phyloP scores from a whole-genome alignment of 805 yeast species.

The Metschnikowia amazonensis region DNA sequence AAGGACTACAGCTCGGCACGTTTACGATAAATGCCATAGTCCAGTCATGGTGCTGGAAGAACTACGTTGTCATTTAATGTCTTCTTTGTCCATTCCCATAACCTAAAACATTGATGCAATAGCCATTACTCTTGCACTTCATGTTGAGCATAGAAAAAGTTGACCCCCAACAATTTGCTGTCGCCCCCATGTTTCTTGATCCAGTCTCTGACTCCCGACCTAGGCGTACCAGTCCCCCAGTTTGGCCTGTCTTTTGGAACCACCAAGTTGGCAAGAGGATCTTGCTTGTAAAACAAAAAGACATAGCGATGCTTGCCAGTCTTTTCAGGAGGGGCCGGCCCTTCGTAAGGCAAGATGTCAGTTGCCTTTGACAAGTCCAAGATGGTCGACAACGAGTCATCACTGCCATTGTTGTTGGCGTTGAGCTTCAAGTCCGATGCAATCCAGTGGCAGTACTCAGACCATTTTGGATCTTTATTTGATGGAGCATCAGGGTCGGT shows the following conservation, averaged over 20 bases:
- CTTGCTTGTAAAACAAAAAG: conserved; percentile 69
- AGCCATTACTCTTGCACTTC: conserved; percentile 18
- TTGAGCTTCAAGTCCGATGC: conserved; percentile 50
- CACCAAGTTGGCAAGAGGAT: conserved; percentile 37
- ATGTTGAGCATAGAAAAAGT: conserved; percentile 81
- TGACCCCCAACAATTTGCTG: conserved; percentile 61
- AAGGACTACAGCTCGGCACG: conserved; percentile 50
- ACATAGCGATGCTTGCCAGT: conserved; percentile 89
- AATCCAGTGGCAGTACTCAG: conserved; percentile 80
- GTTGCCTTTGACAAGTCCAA: conserved; percentile 36
- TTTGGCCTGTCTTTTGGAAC: conserved; percentile 56
- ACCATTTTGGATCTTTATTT: conserved; percentile 77
- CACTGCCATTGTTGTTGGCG: conserved; percentile 21
- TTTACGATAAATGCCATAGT: conserved; percentile 7
- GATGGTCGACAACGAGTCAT: conserved; percentile 25
- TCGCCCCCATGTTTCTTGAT: conserved; percentile 55
- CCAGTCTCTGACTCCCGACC: conserved; percentile 75
- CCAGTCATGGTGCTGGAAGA: too few relatives aligned
- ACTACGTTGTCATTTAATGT: background rate
- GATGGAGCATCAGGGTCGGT: conserved; percentile 97
- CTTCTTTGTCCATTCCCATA: background rate
- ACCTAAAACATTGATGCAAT: background rate
- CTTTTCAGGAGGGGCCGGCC: conserved; percentile 88
- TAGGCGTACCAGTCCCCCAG: conserved; percentile 88
- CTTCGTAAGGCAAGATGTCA: conserved; percentile 55